Base-by-base conservation (phyloP, 2,329 filamentous ascomycete species). In the Didymella segeticola region DNA sequence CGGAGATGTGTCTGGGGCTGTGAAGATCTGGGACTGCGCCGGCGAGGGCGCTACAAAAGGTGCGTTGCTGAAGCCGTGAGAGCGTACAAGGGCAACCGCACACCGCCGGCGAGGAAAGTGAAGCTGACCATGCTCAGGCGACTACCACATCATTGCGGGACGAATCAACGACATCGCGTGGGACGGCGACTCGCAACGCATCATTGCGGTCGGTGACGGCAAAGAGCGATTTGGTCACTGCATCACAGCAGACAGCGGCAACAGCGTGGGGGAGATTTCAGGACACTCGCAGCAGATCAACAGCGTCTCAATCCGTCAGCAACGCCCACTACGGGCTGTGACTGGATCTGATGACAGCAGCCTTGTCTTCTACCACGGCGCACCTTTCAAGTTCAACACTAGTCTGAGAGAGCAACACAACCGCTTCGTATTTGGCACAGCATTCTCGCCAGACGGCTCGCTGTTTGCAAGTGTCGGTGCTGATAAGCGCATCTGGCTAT, bases 91-190 rank as follows among this genome's bases (percentile, higher is more conserved):
- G 33, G 33, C 43, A 41, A 39, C 17, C 14, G 41, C 17, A 19
- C n/a, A 47, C 22, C 26, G 17, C 17, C 31, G 17, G 30, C 20
- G 14, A 15, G 10, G 15, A 51, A 56, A 64, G 58, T 63, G 57
- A 66, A 58, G 63, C 68, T 72, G 60, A 71, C 60, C n/a, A 36
- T 29, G 29, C 37, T 14, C 58, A 83, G 83, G 93, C 63, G 93
- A 98, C 76, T 98, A 96, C 77, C 84, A 87, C 70, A 97, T 98
- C 77, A 93, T 98, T 69, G 92, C 90, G 27, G 95, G 95, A 11
- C 89, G 91, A 47, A 93, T 99, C 78, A 96, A 96, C 73, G 95
- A 99, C 74, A 86, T 99, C 62, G 93, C 92, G 1, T 99, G 95
- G 93, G 95, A 98, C 69, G 93, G 93, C 52, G 95, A 99, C 77